Percentiles rank a stretch among this genome's conserved stretches.
Conservation (phyloP, 176 grass and related monocot genomes). For the Rhynchospora breviuscula region DNA sequence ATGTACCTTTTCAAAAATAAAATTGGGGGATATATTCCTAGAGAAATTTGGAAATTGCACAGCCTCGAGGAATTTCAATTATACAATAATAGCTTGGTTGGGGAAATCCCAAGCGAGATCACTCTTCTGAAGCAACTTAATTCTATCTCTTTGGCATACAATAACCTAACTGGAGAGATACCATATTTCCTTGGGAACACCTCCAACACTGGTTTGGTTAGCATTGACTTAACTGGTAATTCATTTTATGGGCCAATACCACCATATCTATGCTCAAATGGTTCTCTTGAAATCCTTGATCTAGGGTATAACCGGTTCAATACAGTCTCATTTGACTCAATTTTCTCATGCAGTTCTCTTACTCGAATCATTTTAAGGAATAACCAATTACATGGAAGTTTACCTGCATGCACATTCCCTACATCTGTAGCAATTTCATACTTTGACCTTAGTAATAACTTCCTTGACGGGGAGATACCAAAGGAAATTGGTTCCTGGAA, state of each 20-base stretch:
- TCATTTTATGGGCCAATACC: conserved; percentile 39
- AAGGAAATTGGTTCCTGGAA: conserved; percentile 29
- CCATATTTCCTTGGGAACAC: conserved; percentile 38
- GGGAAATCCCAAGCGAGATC: conserved; percentile 39
- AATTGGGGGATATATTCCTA: conserved; percentile 33
- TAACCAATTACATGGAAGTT: conserved; percentile 28
- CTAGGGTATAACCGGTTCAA: conserved; percentile 43
- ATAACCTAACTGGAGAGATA: conserved; percentile 37
- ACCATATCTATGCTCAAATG: conserved; percentile 33
- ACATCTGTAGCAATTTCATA: conserved; percentile 39
- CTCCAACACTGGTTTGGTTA: conserved; percentile 34
- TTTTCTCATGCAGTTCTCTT: conserved; percentile 33
- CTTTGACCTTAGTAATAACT: conserved; percentile 52
- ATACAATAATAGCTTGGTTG: conserved; percentile 37
- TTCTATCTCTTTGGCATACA: conserved; percentile 32
- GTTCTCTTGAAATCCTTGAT: conserved; percentile 33
- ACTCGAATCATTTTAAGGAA: conserved; percentile 37
- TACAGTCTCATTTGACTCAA: conserved; percentile 24
- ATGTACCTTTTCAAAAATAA: conserved; percentile 40
- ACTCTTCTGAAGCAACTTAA: conserved; percentile 36
- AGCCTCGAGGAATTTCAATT: conserved; percentile 27
- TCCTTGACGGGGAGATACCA: conserved; percentile 41
- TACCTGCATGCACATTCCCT: conserved; percentile 24
- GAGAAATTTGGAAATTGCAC: conserved; percentile 33
- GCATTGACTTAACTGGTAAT: conserved; percentile 41